Percentiles rank a stretch among this genome's conserved stretches.
Evolutionary conservation across 768 basidiomycete species (phyloP).

Genomic region (Pholiota conissans): DNA sequence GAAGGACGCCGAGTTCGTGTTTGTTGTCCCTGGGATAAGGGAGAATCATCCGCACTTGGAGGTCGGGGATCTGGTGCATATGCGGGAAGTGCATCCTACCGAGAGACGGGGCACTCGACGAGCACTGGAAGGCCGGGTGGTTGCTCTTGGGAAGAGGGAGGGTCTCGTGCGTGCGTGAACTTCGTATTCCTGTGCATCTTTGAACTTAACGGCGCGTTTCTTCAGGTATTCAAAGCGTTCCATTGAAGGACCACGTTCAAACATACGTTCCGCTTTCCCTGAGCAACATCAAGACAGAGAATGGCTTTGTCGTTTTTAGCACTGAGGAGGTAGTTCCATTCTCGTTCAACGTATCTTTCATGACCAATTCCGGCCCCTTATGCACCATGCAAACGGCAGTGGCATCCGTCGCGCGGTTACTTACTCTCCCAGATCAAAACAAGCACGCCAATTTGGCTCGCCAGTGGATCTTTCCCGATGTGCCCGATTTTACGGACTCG

Average conservation of each 20-base stretch:
- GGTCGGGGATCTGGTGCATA: constrained; percentile 43
- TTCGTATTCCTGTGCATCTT: not conserved
- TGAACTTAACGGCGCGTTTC: not conserved
- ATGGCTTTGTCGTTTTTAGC: constrained; percentile 27
- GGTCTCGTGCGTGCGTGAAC: constrained; percentile 43
- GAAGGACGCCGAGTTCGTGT: constrained; percentile 36
- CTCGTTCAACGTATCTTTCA: constrained; percentile 48
- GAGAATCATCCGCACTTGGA: constrained; percentile 43
- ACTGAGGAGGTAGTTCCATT: constrained; percentile 38
- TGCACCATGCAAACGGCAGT: constrained; percentile 44
- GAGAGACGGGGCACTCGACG: constrained; percentile 31
- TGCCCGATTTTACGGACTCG: constrained; percentile 26
- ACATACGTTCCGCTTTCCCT: constrained; percentile 26
- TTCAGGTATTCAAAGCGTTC: constrained; percentile 40
- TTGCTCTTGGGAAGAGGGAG: constrained; percentile 42
- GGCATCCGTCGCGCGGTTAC: constrained; percentile 24
- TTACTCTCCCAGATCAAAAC: constrained; percentile 16
- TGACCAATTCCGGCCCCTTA: constrained; percentile 42
- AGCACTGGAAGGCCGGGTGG: constrained; percentile 48
- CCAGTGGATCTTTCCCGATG: constrained; percentile 47
- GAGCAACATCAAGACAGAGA: constrained; percentile 20
- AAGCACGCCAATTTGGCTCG: constrained; percentile 34
- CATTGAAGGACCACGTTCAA: constrained; percentile 40
- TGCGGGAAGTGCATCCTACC: constrained; percentile 38
- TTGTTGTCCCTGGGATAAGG: constrained; percentile 39